Evolutionary conservation across 2,329 filamentous ascomycete species (phyloP).

Genomic region (Pseudonectria foliicola): DNA sequence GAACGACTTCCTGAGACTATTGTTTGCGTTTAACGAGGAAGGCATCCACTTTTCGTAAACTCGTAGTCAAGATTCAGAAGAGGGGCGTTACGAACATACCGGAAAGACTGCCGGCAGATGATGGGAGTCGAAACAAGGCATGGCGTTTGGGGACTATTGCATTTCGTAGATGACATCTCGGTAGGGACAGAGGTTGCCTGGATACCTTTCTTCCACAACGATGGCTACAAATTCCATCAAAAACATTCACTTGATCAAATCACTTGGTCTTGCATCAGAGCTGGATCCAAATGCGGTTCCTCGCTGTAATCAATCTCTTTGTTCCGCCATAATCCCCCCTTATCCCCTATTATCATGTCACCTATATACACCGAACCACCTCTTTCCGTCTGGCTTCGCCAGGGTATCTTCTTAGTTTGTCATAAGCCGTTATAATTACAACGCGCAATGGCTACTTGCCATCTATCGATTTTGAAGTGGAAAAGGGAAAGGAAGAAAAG

Average conservation of each 20-base stretch:
- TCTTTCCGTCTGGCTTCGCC: conserved; percentile 6
- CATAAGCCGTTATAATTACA: conserved; percentile 29
- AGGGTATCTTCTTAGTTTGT: conserved; percentile 7
- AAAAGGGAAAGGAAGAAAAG: conserved; percentile 12
- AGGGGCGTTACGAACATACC: too few relatives aligned
- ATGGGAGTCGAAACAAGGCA: neutral
- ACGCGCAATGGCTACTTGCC: conserved; percentile 24
- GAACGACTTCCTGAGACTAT: conserved; percentile 77
- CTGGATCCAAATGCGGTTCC: neutral
- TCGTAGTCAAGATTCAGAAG: neutral
- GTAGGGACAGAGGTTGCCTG: conserved; percentile 6
- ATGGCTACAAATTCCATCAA: too few relatives aligned
- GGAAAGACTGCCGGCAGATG: too few relatives aligned
- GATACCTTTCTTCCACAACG: conserved; percentile 9
- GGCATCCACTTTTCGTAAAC: conserved; percentile 80
- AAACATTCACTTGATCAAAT: too few relatives aligned
- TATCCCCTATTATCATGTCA: conserved; percentile 9
- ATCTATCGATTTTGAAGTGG: conserved; percentile 21
- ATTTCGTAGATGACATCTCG: conserved; percentile 3
- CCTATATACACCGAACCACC: conserved; percentile 17
- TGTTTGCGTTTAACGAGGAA: conserved; percentile 80
- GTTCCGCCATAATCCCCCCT: conserved; percentile 1
- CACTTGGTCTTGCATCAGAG: neutral
- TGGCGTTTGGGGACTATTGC: conserved; percentile 13
- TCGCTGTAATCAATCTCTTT: neutral